Base-by-base conservation (phyloP, 176 grass and related monocot species). In the maize (Zea mays) region DNA sequence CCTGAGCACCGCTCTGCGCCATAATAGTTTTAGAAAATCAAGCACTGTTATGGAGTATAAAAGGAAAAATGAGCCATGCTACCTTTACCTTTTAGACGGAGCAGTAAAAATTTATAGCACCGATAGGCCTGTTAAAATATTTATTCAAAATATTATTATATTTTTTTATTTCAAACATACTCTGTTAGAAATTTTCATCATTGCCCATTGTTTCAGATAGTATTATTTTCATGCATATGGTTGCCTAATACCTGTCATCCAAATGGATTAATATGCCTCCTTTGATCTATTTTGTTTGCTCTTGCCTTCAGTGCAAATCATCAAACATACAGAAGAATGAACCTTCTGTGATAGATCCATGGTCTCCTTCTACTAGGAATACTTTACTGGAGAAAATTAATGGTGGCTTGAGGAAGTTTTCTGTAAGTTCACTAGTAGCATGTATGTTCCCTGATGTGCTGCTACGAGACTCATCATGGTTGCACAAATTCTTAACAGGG, bases 401-500 rank as follows among this genome's bases (percentile, higher is more conserved):
- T 57, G 27, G 44, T 65, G 33, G 38, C 42, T 76, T 99, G 56
- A 99, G 86, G 71, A 99, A 86, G 45, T 87, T 88, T 35, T 41
- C 20, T 81, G 92, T 90, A 83, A 92, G 88, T 80, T 83, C 66
- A 13, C 37, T 67, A 40, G 17, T 21, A 51, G 46, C 34, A 78
- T 47, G 6, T 82, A 63, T n/a, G 36, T 75, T 69, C 57, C 67
- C 16, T 21, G 42, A 10, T 66, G 19, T 79, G 20, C 60, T 37
- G 9, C 62, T 27, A 69, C 71, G 38, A 27, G 56, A 50, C 60
- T 73, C 35, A 68, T 62, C 67, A 76, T 82, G 48, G 42, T 13
- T 79, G 1, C 61, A 37, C 40, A 51, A 85, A 88, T 65, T 44
- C 40, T 80, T 89, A 82, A 82, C 83, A 99, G 92, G 96, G 96